A percentile compares a stretch with the other conserved stretches of the same genome.
Conservation (phyloP, 345 rosid genomes). For the Cochlearia excelsa region DNA sequence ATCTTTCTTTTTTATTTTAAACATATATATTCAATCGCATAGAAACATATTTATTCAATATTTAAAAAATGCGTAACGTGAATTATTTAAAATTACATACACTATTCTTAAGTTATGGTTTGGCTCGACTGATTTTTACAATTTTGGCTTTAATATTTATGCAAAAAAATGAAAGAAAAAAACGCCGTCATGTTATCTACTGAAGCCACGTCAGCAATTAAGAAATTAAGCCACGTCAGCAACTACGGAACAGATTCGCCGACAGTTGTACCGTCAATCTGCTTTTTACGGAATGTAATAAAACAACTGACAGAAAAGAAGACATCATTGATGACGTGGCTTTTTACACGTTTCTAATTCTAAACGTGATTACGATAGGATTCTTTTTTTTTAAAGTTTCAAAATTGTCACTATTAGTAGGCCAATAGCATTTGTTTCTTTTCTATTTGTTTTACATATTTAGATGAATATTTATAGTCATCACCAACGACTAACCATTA, state of each 20-base stretch:
- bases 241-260: constrained; percentile 27
- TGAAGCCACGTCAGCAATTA: neutral
- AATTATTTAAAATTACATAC: too few species aligned
- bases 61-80: too few species aligned
- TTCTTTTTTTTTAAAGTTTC: neutral
- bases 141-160: too few species aligned
- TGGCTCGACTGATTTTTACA: too few species aligned
- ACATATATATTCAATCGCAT: too few species aligned
- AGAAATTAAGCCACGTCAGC: constrained; percentile 25
- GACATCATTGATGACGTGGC: constrained; percentile 31
- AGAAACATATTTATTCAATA: too few species aligned
- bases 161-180: too few species aligned
- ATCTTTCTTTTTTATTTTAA: too few species aligned
- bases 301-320: neutral
- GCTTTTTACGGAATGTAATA: neutral
- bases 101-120: too few species aligned
- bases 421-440: constrained; percentile 3
- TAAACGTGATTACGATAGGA: neutral
- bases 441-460: constrained; percentile 1
- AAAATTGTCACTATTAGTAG: constrained; percentile 5
- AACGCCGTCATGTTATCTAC: constrained; percentile 30
- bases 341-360: constrained; percentile 20
- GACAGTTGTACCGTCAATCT: constrained; percentile 36
- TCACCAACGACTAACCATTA: constrained; percentile 3
- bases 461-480: constrained; percentile 3